These are phyloP conservation scores for Sclerotinia sclerotiorum DNA, from an alignment of 2,329 filamentous ascomycete species.

Conservation along the genomic window DNA sequence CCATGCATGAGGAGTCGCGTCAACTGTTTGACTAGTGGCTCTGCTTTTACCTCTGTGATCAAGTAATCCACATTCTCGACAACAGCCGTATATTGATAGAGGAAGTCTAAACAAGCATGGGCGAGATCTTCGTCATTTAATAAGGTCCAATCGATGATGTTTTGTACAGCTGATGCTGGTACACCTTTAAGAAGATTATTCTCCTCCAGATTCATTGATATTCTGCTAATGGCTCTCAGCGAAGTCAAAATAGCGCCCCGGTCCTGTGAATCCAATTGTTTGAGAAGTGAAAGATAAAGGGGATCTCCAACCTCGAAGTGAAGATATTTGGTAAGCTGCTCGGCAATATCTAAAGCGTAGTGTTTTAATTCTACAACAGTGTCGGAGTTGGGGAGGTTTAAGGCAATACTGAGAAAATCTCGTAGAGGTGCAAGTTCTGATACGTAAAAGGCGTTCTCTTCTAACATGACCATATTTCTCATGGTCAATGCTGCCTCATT, in stretches of 20 bases:
- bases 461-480: slow-evolving; percentile 92
- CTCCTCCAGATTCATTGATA: slow-evolving; percentile 81
- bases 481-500: slow-evolving; percentile 86
- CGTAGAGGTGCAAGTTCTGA: slow-evolving; percentile 72
- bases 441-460: slow-evolving; percentile 83
- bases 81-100: slow-evolving; percentile 92
- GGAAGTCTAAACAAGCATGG: slow-evolving; percentile 85
- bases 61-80: slow-evolving; percentile 78
- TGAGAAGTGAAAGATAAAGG: slow-evolving; percentile 72
- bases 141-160: slow-evolving; percentile 70
- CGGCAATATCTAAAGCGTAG: slow-evolving; percentile 85
- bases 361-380: slow-evolving; percentile 82
- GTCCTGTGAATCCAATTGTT: slow-evolving; percentile 66
- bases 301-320: slow-evolving; percentile 70
- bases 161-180: slow-evolving; percentile 62
- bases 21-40: slow-evolving; percentile 73
- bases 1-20: slow-evolving; percentile 77
- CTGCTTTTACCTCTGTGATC: slow-evolving; percentile 59
- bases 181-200: slow-evolving; percentile 75
- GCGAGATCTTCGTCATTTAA: slow-evolving; percentile 89
- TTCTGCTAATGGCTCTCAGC: slow-evolving; percentile 77
- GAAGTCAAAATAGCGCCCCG: slow-evolving; percentile 79
- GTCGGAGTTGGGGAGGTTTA: slow-evolving; percentile 73
- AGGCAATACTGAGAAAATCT: slow-evolving; percentile 78
- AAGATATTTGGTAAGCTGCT: slow-evolving; percentile 84